These are phyloP conservation scores for Stephanocyclus meneghinianus DNA, from an alignment of 352 stramenopile species.

Conservation along the genomic window DNA sequence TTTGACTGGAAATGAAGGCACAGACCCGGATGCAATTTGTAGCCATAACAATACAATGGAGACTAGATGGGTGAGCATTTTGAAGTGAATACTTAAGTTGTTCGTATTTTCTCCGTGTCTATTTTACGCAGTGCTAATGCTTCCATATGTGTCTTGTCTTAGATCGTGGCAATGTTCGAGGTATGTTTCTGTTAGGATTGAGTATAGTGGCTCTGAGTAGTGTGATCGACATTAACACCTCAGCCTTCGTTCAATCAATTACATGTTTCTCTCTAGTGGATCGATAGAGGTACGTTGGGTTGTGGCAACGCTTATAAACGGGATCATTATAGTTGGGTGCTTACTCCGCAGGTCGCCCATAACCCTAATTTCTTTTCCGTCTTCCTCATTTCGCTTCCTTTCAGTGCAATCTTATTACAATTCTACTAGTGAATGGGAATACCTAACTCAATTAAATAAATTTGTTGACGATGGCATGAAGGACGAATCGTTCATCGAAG, in stretches of 20 bases:
- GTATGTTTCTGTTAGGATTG: not conserved
- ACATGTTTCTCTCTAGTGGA: not conserved
- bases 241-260: not conserved
- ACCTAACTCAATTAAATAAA: not conserved
- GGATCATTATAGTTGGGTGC: not conserved
- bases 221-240: no score
- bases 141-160: not conserved
- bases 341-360: no score
- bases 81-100: not conserved
- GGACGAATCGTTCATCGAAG: slow-evolving; percentile 13
- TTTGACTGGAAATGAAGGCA: not conserved
- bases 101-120: not conserved
- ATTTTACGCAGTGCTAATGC: not conserved
- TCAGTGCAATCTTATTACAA: slow-evolving; percentile 18
- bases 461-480: slow-evolving; percentile 28
- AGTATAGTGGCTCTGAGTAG: not conserved
- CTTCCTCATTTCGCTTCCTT: not conserved
- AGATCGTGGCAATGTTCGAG: slow-evolving; percentile 33
- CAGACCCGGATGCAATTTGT: slow-evolving; percentile 18
- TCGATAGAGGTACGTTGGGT: not conserved
- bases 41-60: slow-evolving; percentile 17
- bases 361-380: not conserved
- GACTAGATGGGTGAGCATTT: slow-evolving; percentile 11
- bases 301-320: no score
- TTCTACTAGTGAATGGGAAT: slow-evolving; percentile 5